Evolutionary conservation across 2,329 filamentous ascomycete genomes (phyloP), one percentile per base, ranked within the genome.

Genomic region (Fusarium sp.): DNA sequence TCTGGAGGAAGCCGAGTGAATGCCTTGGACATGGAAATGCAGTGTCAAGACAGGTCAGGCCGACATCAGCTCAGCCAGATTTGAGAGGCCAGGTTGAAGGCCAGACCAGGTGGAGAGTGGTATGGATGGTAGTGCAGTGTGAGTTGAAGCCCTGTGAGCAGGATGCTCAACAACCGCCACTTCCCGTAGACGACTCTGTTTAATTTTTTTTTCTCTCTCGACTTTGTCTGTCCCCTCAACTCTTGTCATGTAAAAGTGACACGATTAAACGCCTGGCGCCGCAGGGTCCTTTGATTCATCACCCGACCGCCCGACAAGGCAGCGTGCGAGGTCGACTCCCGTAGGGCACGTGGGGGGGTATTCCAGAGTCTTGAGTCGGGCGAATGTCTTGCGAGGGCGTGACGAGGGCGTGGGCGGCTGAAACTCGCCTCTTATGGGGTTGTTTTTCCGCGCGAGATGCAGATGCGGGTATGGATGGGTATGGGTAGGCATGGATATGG

Each of bases 331-430:
- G 61, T 67, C 71, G 68, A 73, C 74, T 78, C 72, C 50, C 63
- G 56, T 17, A 60, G 74, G 67, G 76, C 76, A 78, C 76, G 76
- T 78, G 76, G 76, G 76, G 75, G 70, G 60, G 60, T 64, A 54
- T 68, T 67, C 63, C 60, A 54, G 38, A 70, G 64, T 66, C 59
- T 68, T 52, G 47, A 64, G 59, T 60, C 27, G 64, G 66, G 64
- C 52, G 67, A 22, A 30, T 52, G 32, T 25, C 14, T 65, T 66
- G 62, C 52, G 65, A 62, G 67, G 72, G 67, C 67, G 63, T 69
- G 62, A 67, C 38, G 35, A 52, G 60, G 30, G 45, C 52, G 50
- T 58, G 52, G 61, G 69, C 38, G 40, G 47, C 52, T 59, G 56
- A 63, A 66, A 54, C 67, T 58, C 22, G 52, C 35, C 60, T 45